phyloP scores from a whole-genome alignment of 2,329 filamentous ascomycete genomes.

The Didymella glomerata region DNA sequence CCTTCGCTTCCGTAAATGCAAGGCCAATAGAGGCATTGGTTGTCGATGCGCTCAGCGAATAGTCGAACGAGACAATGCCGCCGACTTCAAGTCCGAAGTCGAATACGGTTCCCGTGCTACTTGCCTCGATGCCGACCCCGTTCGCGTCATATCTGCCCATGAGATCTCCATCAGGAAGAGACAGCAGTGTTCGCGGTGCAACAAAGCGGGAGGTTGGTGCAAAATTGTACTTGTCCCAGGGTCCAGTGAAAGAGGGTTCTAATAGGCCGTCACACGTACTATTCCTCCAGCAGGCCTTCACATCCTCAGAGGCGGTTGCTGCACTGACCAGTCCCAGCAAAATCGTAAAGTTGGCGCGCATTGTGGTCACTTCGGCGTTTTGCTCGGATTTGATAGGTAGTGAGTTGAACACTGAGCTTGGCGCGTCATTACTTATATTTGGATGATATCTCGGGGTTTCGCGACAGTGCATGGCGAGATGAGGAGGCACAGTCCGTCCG shows the following conservation, averaged over 20 bases:
- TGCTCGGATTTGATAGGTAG: not conserved
- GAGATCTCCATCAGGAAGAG: conserved; percentile 1
- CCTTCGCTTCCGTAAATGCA: conserved; percentile 55
- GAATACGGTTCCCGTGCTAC: conserved; percentile 51
- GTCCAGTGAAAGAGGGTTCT: conserved; percentile 2
- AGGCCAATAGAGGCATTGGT: conserved; percentile 48
- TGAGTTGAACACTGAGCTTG: not conserved
- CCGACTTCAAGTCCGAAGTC: conserved; percentile 69
- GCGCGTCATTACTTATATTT: not conserved
- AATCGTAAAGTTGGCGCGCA: not conserved
- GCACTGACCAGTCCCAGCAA: not conserved
- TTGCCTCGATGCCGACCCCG: not conserved
- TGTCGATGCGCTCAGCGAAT: conserved; percentile 51
- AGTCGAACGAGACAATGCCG: conserved; percentile 63
- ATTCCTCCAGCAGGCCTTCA: conserved; percentile 9
- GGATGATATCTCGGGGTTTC: conserved; percentile 1
- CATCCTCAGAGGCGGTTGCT: not conserved
- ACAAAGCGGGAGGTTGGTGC: conserved; percentile 8
- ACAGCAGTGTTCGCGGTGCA: conserved; percentile 1
- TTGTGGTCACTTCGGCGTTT: not conserved
- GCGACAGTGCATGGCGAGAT: conserved; percentile 6
- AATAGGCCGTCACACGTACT: conserved; percentile 3
- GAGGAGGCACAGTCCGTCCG: conserved; percentile 4
- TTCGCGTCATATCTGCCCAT: not conserved
- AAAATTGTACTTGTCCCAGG: conserved; percentile 9